Percentiles rank a stretch among this genome's conserved stretches.
phyloP scores from a whole-genome alignment of 2,329 filamentous ascomycete species.

The Davidsoniella eucalypti region DNA sequence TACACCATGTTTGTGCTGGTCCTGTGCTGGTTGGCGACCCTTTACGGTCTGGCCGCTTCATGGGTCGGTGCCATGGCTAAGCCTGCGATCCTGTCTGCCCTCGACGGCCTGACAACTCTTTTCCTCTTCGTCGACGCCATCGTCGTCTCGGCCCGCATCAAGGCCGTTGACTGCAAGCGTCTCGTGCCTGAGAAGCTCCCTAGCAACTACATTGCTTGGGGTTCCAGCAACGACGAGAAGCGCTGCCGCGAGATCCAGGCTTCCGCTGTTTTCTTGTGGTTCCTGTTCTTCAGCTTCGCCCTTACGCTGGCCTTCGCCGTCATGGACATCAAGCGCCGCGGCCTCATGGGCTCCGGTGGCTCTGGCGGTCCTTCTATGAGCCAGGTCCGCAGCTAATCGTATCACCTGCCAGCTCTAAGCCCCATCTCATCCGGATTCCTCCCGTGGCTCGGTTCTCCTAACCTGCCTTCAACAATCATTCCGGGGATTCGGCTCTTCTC shows the following conservation, averaged over 20 bases:
- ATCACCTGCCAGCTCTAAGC: not conserved
- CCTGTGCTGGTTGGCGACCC: constrained; percentile 45
- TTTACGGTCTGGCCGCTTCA: constrained; percentile 43
- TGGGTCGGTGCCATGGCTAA: constrained; percentile 36
- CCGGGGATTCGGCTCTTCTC: no score
- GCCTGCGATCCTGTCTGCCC: constrained; percentile 33
- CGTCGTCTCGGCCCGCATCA: constrained; percentile 52
- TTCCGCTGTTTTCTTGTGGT: constrained; percentile 61
- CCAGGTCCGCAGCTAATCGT: constrained; percentile 33
- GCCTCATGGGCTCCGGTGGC: constrained; percentile 26
- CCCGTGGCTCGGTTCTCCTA: no score
- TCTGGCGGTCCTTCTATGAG: constrained; percentile 36
- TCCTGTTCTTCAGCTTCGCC: constrained; percentile 48
- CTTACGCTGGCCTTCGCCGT: constrained; percentile 40
- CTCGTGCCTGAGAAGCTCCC: constrained; percentile 20
- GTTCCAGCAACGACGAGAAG: constrained; percentile 40
- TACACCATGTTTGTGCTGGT: constrained; percentile 55
- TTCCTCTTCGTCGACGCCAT: constrained; percentile 58
- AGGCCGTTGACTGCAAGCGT: constrained; percentile 51
- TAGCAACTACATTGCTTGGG: constrained; percentile 43
- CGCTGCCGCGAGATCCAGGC: constrained; percentile 64
- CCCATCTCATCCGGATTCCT: not conserved
- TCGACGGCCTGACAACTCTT: constrained; percentile 44
- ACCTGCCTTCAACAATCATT: no score
- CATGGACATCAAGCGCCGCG: constrained; percentile 33